Evolutionary conservation across 495 filamentous ascomycete genomes (phyloP).

Genomic region (Podospora fimiseda): DNA sequence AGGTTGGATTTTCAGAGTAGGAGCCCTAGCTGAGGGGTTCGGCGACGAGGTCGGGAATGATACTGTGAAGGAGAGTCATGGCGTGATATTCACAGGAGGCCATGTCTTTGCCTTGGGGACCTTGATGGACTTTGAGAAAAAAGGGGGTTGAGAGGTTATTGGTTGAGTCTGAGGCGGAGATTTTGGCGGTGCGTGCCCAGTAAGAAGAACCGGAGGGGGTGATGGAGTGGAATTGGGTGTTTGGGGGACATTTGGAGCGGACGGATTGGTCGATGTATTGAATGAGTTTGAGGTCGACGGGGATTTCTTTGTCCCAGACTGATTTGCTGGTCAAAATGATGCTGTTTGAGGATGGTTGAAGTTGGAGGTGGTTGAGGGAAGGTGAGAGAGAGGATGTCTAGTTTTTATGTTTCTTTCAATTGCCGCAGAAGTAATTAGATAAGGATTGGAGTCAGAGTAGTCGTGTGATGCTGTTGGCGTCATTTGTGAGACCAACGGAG

Average conservation of each 20-base stretch:
- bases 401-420: too few species aligned
- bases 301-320: neutral
- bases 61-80: constrained; percentile 2
- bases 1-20: neutral
- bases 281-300: neutral
- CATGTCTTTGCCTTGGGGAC: constrained; percentile 1
- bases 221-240: constrained; percentile 2
- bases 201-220: neutral
- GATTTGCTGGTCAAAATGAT: neutral
- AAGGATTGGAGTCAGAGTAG: too few species aligned
- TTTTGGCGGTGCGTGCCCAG: constrained; percentile 8
- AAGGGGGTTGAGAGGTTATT: neutral
- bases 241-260: neutral
- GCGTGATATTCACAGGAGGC: neutral
- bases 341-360: neutral
- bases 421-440: too few species aligned
- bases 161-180: neutral
- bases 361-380: too few species aligned
- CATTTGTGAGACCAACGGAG: too few species aligned
- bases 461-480: too few species aligned
- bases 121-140: constrained; percentile 4
- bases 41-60: constrained; percentile 6
- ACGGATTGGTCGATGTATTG: neutral
- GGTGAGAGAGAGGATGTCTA: too few species aligned
- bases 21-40: constrained; percentile 3